These are phyloP conservation scores for Sporothrix brasiliensis DNA, from an alignment of 2,329 filamentous ascomycete species.

Conservation along the genomic window DNA sequence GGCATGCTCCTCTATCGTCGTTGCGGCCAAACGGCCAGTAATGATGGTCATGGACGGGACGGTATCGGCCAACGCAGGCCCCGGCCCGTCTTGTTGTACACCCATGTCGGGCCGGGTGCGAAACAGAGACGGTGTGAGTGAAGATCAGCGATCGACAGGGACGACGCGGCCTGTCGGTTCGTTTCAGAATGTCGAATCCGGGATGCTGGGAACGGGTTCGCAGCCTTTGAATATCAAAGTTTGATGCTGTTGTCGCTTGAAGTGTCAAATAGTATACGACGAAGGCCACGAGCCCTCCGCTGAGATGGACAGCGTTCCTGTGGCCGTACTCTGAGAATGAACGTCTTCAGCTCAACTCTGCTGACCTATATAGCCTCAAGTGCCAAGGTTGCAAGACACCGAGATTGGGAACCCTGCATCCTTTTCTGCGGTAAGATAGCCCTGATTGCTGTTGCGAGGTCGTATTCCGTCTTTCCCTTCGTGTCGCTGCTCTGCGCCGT, in stretches of 20 bases:
- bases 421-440: neutral
- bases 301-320: too few relatives aligned
- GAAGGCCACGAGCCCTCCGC: too few relatives aligned
- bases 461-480: neutral
- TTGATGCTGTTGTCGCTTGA: neutral
- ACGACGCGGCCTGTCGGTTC: neutral
- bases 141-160: constrained; percentile 20
- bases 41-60: neutral
- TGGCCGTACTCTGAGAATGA: neutral
- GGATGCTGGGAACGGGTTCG: neutral
- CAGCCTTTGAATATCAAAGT: neutral
- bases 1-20: neutral
- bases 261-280: neutral
- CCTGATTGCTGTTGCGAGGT: neutral
- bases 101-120: constrained; percentile 9
- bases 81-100: constrained; percentile 15
- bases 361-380: constrained; percentile 18
- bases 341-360: constrained; percentile 14
- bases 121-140: neutral
- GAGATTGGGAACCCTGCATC: constrained; percentile 18
- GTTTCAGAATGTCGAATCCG: too few relatives aligned
- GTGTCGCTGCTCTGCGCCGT: neutral
- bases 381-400: constrained; percentile 17
- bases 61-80: neutral
- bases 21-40: neutral